These are phyloP conservation scores for Candida insectalens DNA, from an alignment of 805 yeast genomes.

Conservation along the genomic window DNA sequence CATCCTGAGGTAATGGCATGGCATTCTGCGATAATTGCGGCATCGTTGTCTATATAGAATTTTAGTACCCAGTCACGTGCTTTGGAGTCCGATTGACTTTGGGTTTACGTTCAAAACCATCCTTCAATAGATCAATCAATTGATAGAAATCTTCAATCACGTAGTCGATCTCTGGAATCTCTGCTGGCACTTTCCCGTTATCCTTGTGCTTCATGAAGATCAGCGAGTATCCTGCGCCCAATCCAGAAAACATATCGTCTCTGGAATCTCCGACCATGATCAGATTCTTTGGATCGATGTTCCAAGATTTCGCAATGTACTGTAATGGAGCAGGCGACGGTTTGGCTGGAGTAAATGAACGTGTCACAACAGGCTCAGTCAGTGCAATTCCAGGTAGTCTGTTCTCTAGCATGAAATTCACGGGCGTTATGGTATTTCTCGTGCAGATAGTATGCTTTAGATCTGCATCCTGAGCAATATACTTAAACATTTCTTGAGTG, in stretches of 20 bases:
- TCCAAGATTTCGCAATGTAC: conserved; percentile 39
- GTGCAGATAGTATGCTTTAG: conserved; percentile 53
- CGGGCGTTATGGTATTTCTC: conserved; percentile 46
- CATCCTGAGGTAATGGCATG: conserved; percentile 26
- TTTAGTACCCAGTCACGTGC: conserved; percentile 1
- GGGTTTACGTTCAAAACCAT: conserved; percentile 23
- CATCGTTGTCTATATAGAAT: not conserved
- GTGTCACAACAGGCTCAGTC: conserved; percentile 43
- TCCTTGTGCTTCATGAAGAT: conserved; percentile 42
- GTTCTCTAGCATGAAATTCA: conserved; percentile 35
- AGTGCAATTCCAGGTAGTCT: conserved; percentile 31
- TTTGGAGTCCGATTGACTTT: conserved; percentile 2
- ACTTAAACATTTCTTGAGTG: conserved; percentile 30
- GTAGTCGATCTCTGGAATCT: conserved; percentile 26
- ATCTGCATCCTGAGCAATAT: conserved; percentile 11
- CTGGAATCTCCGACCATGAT: conserved; percentile 69
- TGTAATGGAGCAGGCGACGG: conserved; percentile 57
- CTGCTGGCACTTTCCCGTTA: conserved; percentile 34
- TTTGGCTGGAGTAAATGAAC: conserved; percentile 59
- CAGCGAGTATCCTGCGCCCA: conserved; percentile 52
- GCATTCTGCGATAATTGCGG: not conserved
- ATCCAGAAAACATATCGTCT: conserved; percentile 61
- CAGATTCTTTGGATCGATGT: conserved; percentile 32
- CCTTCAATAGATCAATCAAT: conserved; percentile 25
- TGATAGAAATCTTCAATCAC: conserved; percentile 29